Base-by-base conservation (phyloP, 1,284 basidiomycete genomes). In the Peniophora sp. region DNA sequence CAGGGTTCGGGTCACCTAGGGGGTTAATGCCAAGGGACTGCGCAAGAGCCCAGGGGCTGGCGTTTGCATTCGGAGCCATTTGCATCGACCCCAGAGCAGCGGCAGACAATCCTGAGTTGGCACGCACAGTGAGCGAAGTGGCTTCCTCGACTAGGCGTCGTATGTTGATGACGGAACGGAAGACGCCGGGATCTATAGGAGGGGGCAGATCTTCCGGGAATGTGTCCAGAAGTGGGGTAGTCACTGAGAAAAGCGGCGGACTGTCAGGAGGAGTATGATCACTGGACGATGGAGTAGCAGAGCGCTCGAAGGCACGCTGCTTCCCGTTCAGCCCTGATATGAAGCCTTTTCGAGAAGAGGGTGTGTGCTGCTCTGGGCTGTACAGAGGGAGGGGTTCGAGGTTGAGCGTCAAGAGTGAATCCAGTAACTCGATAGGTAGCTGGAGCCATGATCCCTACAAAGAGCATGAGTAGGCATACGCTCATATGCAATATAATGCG, bases 131-230 rank as follows among this genome's bases (percentile, higher is more conserved):
- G 5, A 92, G 72, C 61, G 89, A 89, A 0, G 89, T 78, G 1
- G 89, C 89, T 61, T 91, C 89, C 63, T 92, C 89, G 54, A 92
- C 87, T 34, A 91, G 77, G 47, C 79, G 69, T 23, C 89, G 79
- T 50, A 92, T 89, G 25, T 75, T 70, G 0, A 78, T 72, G 24
- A 91, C 82, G 48, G 77, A 84, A 25, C 81, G 78, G 59, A 92
- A 89, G 1, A 89, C 86, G 43, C 86, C 88, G 0, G 89, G 87
- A 60, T 92, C 89, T 49, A 92, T 88, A 16, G 88, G 89, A 0
- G 88, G 87, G 0, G 89, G 89, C 0, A 0, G 27, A 32, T 32
- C 27, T 32, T 32, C 27, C 6, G 27, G 12, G 27, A 32, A 12
- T 6, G 27, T 12, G 5, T 32, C 27, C 27, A 32, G 6, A 32